These are phyloP conservation scores for Tylopilus rubrobrunneus DNA, from an alignment of 768 basidiomycete genomes.

Conservation along the genomic window DNA sequence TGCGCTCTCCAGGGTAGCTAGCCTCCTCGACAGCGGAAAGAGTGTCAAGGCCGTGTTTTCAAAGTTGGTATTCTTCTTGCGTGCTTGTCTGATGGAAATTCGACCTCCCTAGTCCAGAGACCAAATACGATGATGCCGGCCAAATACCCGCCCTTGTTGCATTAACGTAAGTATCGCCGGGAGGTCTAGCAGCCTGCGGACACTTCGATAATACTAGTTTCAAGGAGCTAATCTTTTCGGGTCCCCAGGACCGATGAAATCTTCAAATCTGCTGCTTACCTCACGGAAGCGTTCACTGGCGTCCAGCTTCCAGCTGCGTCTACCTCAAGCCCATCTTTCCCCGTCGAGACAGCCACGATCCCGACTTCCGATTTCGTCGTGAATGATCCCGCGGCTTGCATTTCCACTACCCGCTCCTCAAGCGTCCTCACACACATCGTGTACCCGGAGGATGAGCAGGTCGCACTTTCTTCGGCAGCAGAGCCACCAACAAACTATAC, in stretches of 20 bases:
- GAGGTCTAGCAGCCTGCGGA: not conserved
- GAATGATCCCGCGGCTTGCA: not conserved
- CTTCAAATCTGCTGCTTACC: constrained; percentile 69
- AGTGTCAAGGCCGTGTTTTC: constrained; percentile 43
- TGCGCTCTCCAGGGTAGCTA: constrained; percentile 65
- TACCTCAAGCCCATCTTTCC: constrained; percentile 13
- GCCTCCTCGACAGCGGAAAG: constrained; percentile 67
- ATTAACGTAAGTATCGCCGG: constrained; percentile 45
- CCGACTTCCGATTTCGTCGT: not conserved
- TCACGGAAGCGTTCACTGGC: constrained; percentile 60
- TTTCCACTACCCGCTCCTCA: constrained; percentile 17
- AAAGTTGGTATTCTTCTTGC: constrained; percentile 34
- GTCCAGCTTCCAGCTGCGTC: constrained; percentile 19
- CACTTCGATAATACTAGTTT: not conserved
- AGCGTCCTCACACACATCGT: constrained; percentile 21
- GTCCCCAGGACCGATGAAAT: constrained; percentile 64
- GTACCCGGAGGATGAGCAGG: constrained; percentile 8
- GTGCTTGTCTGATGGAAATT: not conserved
- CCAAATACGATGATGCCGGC: constrained; percentile 63
- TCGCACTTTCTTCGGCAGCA: not conserved
- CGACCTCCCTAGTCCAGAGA: constrained; percentile 42
- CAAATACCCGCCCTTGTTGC: constrained; percentile 71
- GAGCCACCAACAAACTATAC: not conserved
- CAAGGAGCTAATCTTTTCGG: constrained; percentile 1
- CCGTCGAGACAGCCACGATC: not conserved